Base-by-base conservation (phyloP, 78 protist species). In the Isochrysis galbana region DNA sequence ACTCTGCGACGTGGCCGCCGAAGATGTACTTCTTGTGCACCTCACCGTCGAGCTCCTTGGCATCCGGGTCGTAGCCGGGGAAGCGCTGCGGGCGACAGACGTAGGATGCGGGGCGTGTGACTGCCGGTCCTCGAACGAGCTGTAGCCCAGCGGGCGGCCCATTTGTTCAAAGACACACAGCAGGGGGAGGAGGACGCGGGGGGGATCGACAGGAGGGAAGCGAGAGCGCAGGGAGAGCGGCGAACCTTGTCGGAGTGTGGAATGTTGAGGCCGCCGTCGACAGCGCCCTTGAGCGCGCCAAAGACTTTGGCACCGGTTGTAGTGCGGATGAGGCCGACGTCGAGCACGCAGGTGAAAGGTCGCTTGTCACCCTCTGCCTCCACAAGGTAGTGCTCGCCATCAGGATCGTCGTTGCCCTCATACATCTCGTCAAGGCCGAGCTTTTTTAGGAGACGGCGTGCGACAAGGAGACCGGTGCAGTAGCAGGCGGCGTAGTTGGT, bases 231-330 rank as follows among this genome's bases (percentile, higher is more conserved):
- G 74, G 23, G 74, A 11, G 74, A 11, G 74, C 19, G 74, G 23
- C 36, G 74, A 17, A 61, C 74, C 74, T 96, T 97, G 86, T 91
- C 95, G 61, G n/a, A 54, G 98, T 98, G 99, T 89, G 99, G 99
- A 54, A 99, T 61, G 93, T 93, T 41, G 46, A 99, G 88, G 78
- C 99, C 99, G 82, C 99, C 99, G 92, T 99, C 99, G 46, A 93
- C 94, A 54, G 99, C 99, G 80, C 99, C 99, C 95, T 95, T 96
- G 78, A 97, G 67, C 51, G 94, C 97, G 51, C 95, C 97, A 91
- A 97, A 96, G 67, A 98, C 93, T 32, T 61, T 61, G 74, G 74
- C 91, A 86, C 99, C 99, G 45, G 99, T 98, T 82, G 99, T 92
- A 96, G 99, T 97, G 92, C 98, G 94, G 89, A 93, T 88, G 3